Evolutionary conservation across 208 protist species (phyloP), one percentile per base, ranked within the genome.

Genomic region (Wallacemonas sp.): DNA sequence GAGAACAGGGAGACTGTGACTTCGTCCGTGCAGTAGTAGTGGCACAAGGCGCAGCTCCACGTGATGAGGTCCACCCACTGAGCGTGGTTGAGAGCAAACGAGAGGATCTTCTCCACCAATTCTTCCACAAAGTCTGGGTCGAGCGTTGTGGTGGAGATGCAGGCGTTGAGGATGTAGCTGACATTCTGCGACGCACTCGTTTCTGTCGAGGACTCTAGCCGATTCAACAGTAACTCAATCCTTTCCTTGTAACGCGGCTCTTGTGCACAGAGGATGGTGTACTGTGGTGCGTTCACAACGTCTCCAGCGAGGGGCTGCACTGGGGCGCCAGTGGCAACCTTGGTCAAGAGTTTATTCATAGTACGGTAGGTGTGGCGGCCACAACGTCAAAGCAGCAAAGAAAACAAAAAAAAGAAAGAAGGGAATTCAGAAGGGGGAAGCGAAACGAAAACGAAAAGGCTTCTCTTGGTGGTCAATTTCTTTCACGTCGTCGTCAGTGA

Each of bases 11-110:
- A 93, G 39, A 96, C 63, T 2, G 91, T 96, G 41, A 94, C 74
- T 32, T 94, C 91, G 62, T 96, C 91, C 0, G 91, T 96, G 68
- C 88, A 94, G 81, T 93, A 94, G 72, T 93, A 90, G 76, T 96
- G 91, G 23, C 88, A 70, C 69, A 96, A 65, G 30, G 91, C 87
- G 67, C 84, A 94, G 30, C 85, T 76, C 91, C 88, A 94, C 27
- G 72, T 66, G 46, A 90, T 61, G 36, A 85, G 82, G n/a, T 92
- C 80, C 19, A 72, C 62, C 91, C 91, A 96, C 23, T 75, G 72
- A 52, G 79, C 34, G 70, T 94, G 86, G 62, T 85, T 72, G 32
- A 76, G 70, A 4, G 87, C 81, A 26, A 88, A 69, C 24, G 61
- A 29, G 3, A 74, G 74, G 32, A 94, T 30, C n/a, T 47, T 74